A percentile compares a stretch with the other conserved stretches of the same genome.
Conservation (phyloP, 2,329 filamentous ascomycete genomes). For the Colletotrichum cereale region DNA sequence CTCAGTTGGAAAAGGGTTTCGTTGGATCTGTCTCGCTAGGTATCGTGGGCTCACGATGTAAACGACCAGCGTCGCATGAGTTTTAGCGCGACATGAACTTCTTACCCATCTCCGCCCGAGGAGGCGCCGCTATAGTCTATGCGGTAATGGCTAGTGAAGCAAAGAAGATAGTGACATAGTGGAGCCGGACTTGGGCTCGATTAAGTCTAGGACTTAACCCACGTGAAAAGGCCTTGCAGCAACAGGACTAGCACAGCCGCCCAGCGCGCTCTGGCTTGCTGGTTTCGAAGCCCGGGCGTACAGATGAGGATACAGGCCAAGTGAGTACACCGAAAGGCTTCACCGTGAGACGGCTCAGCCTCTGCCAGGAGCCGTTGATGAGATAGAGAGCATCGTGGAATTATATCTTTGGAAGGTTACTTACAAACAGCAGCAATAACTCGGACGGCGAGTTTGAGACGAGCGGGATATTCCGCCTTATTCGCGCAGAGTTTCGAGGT, state of each 20-base stretch:
- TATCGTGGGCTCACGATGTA: neutral
- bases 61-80: neutral
- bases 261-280: slow-evolving; percentile 14
- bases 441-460: neutral
- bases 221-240: neutral
- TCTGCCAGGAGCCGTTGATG: neutral
- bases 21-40: neutral
- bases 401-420: too few relatives aligned
- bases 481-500: slow-evolving; percentile 6
- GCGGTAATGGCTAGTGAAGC: neutral
- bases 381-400: neutral
- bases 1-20: neutral
- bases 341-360: slow-evolving; percentile 28
- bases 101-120: neutral
- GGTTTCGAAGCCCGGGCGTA: slow-evolving; percentile 6
- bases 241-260: slow-evolving; percentile 3
- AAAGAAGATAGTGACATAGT: too few relatives aligned
- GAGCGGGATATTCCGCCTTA: neutral
- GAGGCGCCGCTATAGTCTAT: neutral
- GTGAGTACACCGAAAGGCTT: slow-evolving; percentile 2
- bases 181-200: neutral
- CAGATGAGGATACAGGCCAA: neutral
- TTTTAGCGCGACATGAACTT: neutral
- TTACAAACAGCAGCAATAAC: neutral
- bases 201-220: neutral